Percentiles rank a stretch among this genome's conserved stretches.
These are phyloP conservation scores for Yarrowia yakushimensis DNA, from an alignment of 805 yeast genomes.

Conservation along the genomic window DNA sequence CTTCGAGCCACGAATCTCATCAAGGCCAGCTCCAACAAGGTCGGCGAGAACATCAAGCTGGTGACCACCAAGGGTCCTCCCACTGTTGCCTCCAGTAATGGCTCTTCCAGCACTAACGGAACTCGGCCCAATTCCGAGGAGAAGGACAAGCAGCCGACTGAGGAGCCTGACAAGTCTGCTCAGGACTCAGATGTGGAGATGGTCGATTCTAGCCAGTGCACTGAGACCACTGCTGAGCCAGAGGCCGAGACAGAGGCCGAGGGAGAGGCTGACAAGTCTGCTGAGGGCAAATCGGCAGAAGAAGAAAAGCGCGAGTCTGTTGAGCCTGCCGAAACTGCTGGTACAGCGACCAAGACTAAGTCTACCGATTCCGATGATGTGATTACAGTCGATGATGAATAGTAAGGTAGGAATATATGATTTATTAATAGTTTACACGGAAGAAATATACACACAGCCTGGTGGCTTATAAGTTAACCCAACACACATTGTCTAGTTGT, in stretches of 20 bases:
- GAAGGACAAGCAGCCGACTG: neutral
- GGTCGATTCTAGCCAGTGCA: neutral
- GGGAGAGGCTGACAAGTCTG: neutral
- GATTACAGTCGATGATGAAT: neutral
- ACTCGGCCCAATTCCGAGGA: conserved; percentile 3
- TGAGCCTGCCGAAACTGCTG: neutral
- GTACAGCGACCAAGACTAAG: neutral
- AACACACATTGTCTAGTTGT: conserved; percentile 5
- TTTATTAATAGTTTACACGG: neutral
- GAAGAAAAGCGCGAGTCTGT: neutral
- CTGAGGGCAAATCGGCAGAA: neutral
- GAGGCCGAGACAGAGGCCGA: neutral
- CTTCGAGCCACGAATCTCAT: conserved; percentile 15
- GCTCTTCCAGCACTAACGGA: neutral
- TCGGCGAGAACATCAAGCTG: conserved; percentile 16
- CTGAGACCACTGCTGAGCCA: neutral
- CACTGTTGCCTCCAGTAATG: neutral
- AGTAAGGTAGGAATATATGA: neutral
- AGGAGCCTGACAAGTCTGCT: neutral
- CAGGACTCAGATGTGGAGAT: neutral
- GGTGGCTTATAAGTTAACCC: neutral
- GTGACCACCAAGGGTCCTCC: conserved; percentile 11
- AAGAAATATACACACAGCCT: neutral
- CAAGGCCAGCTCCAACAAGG: conserved; percentile 5
- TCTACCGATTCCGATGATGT: neutral